A percentile compares a stretch with the other conserved stretches of the same genome.
Conservation (phyloP, 176 grass and related monocot genomes). For the Rhynchospora pubera region DNA sequence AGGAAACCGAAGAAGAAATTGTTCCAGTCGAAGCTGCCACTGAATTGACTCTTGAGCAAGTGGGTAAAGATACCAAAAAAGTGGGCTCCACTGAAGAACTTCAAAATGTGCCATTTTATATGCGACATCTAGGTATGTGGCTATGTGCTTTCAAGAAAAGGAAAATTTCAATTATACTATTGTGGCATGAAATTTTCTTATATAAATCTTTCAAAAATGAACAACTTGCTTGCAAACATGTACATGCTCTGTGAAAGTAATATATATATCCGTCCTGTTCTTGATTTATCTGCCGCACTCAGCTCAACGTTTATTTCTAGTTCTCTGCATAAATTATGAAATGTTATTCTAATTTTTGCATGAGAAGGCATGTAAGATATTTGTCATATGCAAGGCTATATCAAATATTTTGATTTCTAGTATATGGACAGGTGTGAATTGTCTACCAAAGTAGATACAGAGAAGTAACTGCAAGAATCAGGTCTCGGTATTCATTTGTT, state of each 20-base stretch:
- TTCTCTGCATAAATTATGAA: neutral
- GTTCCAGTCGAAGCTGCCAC: slow-evolving; percentile 16
- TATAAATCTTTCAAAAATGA: slow-evolving; percentile 31
- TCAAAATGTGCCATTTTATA: slow-evolving; percentile 35
- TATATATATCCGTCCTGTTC: too few relatives aligned
- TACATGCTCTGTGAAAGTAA: too few relatives aligned
- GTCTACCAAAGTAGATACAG: neutral
- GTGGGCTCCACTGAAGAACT: slow-evolving; percentile 21
- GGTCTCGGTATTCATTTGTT: neutral
- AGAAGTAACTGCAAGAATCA: neutral
- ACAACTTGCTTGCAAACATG: neutral
- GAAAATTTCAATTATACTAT: neutral
- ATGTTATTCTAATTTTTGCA: neutral
- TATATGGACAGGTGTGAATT: neutral
- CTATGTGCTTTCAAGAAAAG: neutral
- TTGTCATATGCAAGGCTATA: neutral
- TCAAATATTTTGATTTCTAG: neutral
- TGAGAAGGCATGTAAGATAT: neutral
- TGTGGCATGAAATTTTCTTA: neutral
- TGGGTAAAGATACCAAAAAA: neutral
- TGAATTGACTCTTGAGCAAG: neutral
- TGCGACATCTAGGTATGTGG: slow-evolving; percentile 61
- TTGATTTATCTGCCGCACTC: too few relatives aligned
- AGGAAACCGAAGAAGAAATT: slow-evolving; percentile 25
- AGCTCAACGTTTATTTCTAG: too few relatives aligned